Evolutionary conservation across 495 filamentous ascomycete genomes (phyloP).

Genomic region (Lophiostoma macrostomum): DNA sequence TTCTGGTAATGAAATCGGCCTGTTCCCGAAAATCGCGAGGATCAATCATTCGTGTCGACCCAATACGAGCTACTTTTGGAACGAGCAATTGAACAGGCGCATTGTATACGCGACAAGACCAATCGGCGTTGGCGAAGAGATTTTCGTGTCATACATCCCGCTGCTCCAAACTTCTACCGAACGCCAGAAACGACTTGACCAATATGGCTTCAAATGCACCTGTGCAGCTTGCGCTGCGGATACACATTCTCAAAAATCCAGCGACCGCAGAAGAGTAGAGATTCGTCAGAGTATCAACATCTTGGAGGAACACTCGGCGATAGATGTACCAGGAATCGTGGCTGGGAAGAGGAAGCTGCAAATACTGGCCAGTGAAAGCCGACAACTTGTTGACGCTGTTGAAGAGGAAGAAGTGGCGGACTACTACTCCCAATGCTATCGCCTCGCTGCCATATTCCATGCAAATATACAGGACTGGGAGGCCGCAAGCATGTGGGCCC

Average conservation of each 20-base stretch:
- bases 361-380: conserved; percentile 1
- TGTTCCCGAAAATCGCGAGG: conserved; percentile 21
- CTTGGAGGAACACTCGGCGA: conserved; percentile 1
- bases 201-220: conserved; percentile 26
- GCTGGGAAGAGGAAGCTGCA: conserved; percentile 10
- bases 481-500: conserved; percentile 10
- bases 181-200: conserved; percentile 11
- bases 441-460: conserved; percentile 15
- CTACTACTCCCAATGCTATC: conserved; percentile 23
- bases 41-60: conserved; percentile 31
- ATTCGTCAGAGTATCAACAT: conserved; percentile 9
- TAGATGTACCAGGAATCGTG: not conserved
- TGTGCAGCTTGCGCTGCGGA: conserved; percentile 19
- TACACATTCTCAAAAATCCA: not conserved
- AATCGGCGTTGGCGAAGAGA: conserved; percentile 25
- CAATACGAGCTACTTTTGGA: conserved; percentile 25
- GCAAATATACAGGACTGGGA: conserved; percentile 10
- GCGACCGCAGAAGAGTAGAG: conserved; percentile 15
- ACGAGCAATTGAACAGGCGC: conserved; percentile 2
- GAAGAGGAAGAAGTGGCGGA: conserved; percentile 26
- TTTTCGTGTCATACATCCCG: conserved; percentile 21
- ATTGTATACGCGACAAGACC: conserved; percentile 17
- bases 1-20: conserved; percentile 16
- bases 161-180: conserved; percentile 5
- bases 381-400: conserved; percentile 9